phyloP scores from a whole-genome alignment of 1,139 yeast species.

The Pichia cactophila region DNA sequence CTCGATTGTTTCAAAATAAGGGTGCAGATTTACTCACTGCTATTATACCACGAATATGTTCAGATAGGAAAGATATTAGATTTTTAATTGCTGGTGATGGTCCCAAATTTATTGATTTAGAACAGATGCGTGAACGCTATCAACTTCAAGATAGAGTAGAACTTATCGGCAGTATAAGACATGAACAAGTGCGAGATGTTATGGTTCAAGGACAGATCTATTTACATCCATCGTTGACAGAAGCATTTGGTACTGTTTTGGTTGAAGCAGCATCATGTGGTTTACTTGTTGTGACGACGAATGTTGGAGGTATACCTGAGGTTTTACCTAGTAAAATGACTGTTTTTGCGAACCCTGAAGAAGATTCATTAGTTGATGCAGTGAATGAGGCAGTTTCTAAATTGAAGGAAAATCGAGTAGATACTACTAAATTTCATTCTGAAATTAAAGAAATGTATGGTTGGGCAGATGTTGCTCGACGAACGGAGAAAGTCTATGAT shows the following conservation, averaged over 20 bases:
- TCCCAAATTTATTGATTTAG: conserved; percentile 86
- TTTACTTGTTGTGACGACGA: conserved; percentile 84
- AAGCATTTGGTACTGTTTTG: conserved; percentile 95
- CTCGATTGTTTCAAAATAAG: conserved; percentile 89
- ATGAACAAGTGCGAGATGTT: conserved; percentile 87
- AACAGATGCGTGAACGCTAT: conserved; percentile 87
- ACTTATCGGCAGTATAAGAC: conserved; percentile 79
- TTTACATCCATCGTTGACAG: conserved; percentile 88
- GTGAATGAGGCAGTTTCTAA: conserved; percentile 57
- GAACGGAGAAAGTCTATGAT: conserved; percentile 80
- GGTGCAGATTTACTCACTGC: conserved; percentile 89
- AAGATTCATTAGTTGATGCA: conserved; percentile 67
- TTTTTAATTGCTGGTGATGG: conserved; percentile 96
- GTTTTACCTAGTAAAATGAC: conserved; percentile 93
- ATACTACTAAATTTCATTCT: conserved; percentile 70
- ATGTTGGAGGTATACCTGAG: conserved; percentile 97
- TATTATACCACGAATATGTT: conserved; percentile 78
- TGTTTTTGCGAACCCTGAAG: conserved; percentile 81
- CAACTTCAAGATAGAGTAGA: conserved; percentile 84
- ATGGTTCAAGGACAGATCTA: conserved; percentile 94
- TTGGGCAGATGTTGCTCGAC: conserved; percentile 81
- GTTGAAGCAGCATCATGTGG: conserved; percentile 99
- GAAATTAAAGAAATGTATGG: conserved; percentile 80
- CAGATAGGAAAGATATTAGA: conserved; percentile 52
- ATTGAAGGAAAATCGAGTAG: conserved; percentile 50